Percentiles rank a stretch among this genome's conserved stretches.
phyloP scores from a whole-genome alignment of 1,284 basidiomycete genomes.

The Fistulinella staudtii region DNA sequence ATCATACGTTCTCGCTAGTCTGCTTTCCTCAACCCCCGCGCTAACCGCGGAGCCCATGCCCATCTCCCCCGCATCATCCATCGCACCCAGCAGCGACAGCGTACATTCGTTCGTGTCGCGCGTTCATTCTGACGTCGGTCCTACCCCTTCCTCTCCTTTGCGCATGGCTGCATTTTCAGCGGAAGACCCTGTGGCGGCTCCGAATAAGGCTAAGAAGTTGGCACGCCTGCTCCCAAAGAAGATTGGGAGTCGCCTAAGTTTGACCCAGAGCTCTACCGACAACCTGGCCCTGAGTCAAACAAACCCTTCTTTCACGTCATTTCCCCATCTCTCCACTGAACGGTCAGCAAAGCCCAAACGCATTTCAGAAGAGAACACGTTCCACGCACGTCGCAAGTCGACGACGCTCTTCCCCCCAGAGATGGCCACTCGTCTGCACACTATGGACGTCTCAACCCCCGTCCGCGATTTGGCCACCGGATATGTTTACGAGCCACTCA shows the following conservation, averaged over 20 bases:
- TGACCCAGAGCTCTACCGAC: constrained; percentile 28
- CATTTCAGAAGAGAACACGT: constrained; percentile 32
- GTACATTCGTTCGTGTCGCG: constrained; percentile 23
- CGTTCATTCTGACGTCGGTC: constrained; percentile 21
- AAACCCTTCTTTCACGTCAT: constrained; percentile 29
- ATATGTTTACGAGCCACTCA: constrained; percentile 29
- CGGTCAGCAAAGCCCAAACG: constrained; percentile 26
- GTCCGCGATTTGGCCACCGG: constrained; percentile 20
- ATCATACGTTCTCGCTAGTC: constrained; percentile 23
- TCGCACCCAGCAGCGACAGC: constrained; percentile 27
- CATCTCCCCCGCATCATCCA: constrained; percentile 28
- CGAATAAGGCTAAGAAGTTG: constrained; percentile 28
- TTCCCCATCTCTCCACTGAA: constrained; percentile 23
- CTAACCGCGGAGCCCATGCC: constrained; percentile 29
- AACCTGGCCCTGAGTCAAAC: constrained; percentile 22
- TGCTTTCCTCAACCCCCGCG: constrained; percentile 27
- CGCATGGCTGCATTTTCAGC: constrained; percentile 26
- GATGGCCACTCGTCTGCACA: constrained; percentile 26
- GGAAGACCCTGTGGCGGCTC: constrained; percentile 16
- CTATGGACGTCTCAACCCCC: constrained; percentile 31
- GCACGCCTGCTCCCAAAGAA: constrained; percentile 32
- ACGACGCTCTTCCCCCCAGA: constrained; percentile 31
- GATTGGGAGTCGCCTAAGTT: constrained; percentile 28
- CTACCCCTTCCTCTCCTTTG: constrained; percentile 30
- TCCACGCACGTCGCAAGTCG: constrained; percentile 35